phyloP scores from a whole-genome alignment of 2,329 filamentous ascomycete species.

The Colletotrichum sp. region DNA sequence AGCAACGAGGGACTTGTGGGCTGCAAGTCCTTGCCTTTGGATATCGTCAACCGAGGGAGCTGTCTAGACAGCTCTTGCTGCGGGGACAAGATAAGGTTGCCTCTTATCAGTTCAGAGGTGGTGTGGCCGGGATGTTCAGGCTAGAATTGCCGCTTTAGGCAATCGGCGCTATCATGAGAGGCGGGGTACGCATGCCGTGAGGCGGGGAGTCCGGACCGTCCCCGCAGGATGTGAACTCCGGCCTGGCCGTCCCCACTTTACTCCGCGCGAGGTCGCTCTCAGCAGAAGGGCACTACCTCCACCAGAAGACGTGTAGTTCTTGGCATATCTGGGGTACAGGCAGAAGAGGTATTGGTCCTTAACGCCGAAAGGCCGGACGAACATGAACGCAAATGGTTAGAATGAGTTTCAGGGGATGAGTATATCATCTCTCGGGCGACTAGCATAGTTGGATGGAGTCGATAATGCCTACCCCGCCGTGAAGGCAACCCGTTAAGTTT shows the following conservation, averaged over 20 bases:
- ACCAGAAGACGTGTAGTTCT: not conserved
- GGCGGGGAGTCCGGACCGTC: not conserved
- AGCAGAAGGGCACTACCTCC: not conserved
- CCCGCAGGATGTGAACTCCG: not conserved
- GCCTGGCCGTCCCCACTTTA: not conserved
- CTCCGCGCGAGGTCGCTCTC: not conserved
- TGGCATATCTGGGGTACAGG: not conserved
- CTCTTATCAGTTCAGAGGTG: not conserved
- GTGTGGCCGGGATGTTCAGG: not conserved
- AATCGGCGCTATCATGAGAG: not conserved
- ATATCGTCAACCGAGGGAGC: not conserved
- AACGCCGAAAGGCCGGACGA: not conserved
- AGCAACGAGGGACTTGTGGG: not conserved
- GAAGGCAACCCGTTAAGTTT: not conserved
- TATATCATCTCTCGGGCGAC: not conserved
- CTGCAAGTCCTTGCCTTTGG: not conserved
- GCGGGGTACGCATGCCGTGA: not conserved
- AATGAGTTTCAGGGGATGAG: not conserved
- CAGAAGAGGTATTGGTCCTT: not conserved
- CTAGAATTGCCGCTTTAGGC: not conserved
- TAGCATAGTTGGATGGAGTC: not conserved
- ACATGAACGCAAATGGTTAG: not conserved
- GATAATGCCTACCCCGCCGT: not conserved
- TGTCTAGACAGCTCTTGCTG: not conserved
- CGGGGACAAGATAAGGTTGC: not conserved